phyloP scores from a whole-genome alignment of 305 asterid genomes.

The Fraxinus xanthoxyloides region DNA sequence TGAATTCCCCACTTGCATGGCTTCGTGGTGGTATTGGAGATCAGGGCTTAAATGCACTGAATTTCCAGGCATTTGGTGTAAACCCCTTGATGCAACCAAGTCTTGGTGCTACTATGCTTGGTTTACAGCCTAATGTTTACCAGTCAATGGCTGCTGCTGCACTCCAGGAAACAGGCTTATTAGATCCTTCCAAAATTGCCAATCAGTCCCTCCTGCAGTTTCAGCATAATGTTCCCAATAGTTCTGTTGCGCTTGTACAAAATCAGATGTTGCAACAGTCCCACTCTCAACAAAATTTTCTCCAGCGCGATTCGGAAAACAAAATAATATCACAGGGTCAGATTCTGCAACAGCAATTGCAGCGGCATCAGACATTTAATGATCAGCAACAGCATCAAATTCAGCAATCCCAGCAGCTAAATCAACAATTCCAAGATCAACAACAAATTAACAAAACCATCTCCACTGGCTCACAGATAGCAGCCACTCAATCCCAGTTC shows the following conservation, averaged over 20 bases:
- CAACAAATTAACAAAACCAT: slow-evolving; percentile 40
- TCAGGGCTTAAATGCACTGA: slow-evolving; percentile 59
- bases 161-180: slow-evolving; percentile 47
- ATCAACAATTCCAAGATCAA: slow-evolving; percentile 53
- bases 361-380: slow-evolving; percentile 44
- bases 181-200: slow-evolving; percentile 59
- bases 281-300: slow-evolving; percentile 51
- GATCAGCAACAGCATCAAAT: slow-evolving; percentile 48
- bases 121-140: slow-evolving; percentile 74
- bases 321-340: slow-evolving; percentile 65
- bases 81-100: slow-evolving; percentile 88
- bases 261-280: slow-evolving; percentile 67
- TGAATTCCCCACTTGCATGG: slow-evolving; percentile 68
- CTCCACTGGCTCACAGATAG: slow-evolving; percentile 44
- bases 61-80: slow-evolving; percentile 61
- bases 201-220: slow-evolving; percentile 65
- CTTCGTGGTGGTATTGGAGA: slow-evolving; percentile 69
- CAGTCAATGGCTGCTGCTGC: slow-evolving; percentile 73
- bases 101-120: slow-evolving; percentile 60
- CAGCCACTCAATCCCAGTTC: slow-evolving; percentile 51
- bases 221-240: slow-evolving; percentile 52
- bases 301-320: slow-evolving; percentile 58
- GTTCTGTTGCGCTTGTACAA: slow-evolving; percentile 53
- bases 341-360: slow-evolving; percentile 68
- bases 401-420: slow-evolving; percentile 44